Conservation (phyloP, 208 protist genomes). For the Leishmania aethiopica region DNA sequence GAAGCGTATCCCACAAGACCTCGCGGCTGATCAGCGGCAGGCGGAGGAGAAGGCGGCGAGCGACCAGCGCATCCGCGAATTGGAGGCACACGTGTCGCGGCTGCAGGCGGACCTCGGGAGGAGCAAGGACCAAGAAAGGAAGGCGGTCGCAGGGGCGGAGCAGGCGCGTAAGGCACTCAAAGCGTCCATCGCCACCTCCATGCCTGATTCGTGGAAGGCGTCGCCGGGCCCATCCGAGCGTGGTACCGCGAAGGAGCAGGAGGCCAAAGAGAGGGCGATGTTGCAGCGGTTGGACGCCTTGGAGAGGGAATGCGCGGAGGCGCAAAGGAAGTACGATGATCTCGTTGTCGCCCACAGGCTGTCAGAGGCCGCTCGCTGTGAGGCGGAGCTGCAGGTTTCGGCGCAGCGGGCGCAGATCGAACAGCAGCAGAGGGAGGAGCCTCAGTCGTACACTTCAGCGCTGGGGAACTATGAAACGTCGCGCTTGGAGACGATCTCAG, state of each 20-base stretch:
- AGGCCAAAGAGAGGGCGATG: conserved; percentile 16
- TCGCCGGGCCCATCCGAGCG: background rate
- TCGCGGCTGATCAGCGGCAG: conserved; percentile 9
- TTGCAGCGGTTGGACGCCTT: conserved; percentile 13
- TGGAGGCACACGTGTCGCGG: conserved; percentile 35
- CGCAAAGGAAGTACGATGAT: conserved; percentile 23
- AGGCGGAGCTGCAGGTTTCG: conserved; percentile 21
- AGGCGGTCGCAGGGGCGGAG: conserved; percentile 6
- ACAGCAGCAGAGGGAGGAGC: conserved; percentile 12
- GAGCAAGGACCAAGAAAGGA: conserved; percentile 21
- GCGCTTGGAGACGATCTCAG: conserved; percentile 10
- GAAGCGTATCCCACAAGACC: conserved; percentile 21
- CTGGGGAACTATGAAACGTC: conserved; percentile 1
- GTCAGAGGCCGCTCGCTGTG: conserved; percentile 11
- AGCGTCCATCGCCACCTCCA: background rate
- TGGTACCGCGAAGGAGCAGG: conserved; percentile 9
- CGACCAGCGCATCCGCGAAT: conserved; percentile 23
- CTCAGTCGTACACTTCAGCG: background rate
- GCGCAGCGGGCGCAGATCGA: conserved; percentile 15
- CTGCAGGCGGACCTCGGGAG: conserved; percentile 32
- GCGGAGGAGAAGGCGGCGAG: conserved; percentile 29
- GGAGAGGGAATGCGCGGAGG: conserved; percentile 41
- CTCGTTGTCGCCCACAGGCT: conserved; percentile 8
- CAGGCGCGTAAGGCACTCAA: conserved; percentile 6
- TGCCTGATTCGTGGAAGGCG: background rate